Conservation (phyloP, 805 yeast genomes). For the Saccharomycopsis capsularis region DNA sequence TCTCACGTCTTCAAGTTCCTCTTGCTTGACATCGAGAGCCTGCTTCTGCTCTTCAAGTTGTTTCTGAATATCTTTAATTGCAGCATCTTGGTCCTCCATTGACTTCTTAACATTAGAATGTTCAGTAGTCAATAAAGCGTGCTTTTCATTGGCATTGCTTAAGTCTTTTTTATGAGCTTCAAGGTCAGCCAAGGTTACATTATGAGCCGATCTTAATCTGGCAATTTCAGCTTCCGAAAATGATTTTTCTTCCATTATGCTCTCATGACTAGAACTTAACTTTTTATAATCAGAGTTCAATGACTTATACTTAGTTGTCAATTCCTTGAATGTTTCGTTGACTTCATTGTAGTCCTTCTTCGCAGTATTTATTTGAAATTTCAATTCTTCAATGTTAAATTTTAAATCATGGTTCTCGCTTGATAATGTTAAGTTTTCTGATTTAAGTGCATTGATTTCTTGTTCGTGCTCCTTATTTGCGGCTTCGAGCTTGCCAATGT, state of each 20-base stretch:
- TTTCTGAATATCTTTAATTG: not conserved
- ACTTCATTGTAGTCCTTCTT: conserved; percentile 16
- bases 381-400: conserved; percentile 8
- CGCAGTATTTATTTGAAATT: conserved; percentile 15
- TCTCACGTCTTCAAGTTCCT: not conserved
- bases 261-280: not conserved
- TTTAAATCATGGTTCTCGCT: conserved; percentile 17
- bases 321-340: not conserved
- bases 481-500: not conserved
- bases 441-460: not conserved
- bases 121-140: not conserved
- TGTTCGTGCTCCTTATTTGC: not conserved
- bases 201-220: not conserved
- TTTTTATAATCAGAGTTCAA: not conserved
- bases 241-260: not conserved
- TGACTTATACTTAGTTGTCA: not conserved
- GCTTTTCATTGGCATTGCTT: not conserved
- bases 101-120: not conserved
- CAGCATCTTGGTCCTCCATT: not conserved
- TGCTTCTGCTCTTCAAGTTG: not conserved
- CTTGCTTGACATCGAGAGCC: not conserved
- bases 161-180: not conserved
- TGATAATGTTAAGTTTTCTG: not conserved
- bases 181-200: not conserved
- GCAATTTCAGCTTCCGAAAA: not conserved